These are phyloP conservation scores for Aspergillus oerlinghausenensis DNA, from an alignment of 2,329 filamentous ascomycete species.

Conservation along the genomic window DNA sequence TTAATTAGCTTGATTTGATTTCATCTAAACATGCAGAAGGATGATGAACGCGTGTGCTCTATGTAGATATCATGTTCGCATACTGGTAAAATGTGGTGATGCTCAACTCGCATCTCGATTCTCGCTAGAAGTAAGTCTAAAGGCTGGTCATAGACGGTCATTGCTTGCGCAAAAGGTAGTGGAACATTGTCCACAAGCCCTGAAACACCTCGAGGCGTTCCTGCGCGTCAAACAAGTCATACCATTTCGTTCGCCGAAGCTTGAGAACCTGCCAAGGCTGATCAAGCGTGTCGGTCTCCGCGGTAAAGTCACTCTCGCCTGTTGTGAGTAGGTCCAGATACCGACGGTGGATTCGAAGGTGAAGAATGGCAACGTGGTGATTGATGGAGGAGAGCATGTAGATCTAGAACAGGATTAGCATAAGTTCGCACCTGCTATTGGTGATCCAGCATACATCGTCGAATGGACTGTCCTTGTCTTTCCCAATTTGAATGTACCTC, in stretches of 20 bases:
- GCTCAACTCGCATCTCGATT: background rate
- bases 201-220: conserved; percentile 54
- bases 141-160: conserved; percentile 1
- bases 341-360: conserved; percentile 52
- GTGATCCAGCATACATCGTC: conserved; percentile 48
- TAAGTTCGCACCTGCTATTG: background rate
- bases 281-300: conserved; percentile 20
- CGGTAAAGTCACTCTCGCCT: conserved; percentile 32
- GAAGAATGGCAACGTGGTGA: conserved; percentile 58
- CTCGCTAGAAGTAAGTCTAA: background rate
- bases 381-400: conserved; percentile 60
- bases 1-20: background rate
- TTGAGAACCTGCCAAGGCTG: conserved; percentile 49
- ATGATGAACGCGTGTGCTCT: background rate
- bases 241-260: conserved; percentile 55
- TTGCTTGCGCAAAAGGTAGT: conserved; percentile 44
- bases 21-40: background rate
- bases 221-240: conserved; percentile 51
- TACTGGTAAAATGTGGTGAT: background rate
- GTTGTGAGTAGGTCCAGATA: conserved; percentile 53
- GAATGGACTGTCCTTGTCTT: conserved; percentile 42
- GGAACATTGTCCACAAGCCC: conserved; percentile 55
- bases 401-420: conserved; percentile 39
- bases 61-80: background rate
- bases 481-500: conserved; percentile 55